phyloP scores from a whole-genome alignment of 2,329 filamentous ascomycete species.

The Leptographium flavum region DNA sequence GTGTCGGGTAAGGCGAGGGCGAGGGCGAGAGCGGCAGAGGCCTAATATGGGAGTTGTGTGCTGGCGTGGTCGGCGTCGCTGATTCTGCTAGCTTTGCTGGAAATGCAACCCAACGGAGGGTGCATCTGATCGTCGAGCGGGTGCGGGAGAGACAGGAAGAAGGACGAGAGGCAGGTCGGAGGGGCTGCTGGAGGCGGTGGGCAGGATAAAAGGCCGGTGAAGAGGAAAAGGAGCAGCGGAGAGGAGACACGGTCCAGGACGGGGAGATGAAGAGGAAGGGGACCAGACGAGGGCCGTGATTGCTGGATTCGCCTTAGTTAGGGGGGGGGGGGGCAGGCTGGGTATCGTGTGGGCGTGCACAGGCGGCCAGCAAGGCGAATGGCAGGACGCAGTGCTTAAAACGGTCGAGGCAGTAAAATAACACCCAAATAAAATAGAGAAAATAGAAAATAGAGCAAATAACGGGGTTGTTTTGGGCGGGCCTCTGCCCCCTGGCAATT shows the following conservation, averaged over 20 bases:
- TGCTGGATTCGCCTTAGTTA: not conserved
- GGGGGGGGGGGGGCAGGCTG: not conserved
- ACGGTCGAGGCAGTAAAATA: constrained; percentile 5
- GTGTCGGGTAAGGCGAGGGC: too few species aligned
- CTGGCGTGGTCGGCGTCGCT: not conserved
- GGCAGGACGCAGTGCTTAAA: constrained; percentile 2
- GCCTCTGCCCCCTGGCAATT: not conserved
- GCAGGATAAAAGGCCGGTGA: not conserved
- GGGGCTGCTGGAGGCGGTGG: not conserved
- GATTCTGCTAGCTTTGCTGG: not conserved
- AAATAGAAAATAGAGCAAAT: too few species aligned
- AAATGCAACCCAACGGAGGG: constrained; percentile 1
- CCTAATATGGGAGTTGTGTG: not conserved
- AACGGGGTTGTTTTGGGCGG: constrained; percentile 4
- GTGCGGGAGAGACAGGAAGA: not conserved
- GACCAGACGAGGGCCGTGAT: not conserved
- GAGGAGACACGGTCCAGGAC: not conserved
- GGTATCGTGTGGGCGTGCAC: not conserved
- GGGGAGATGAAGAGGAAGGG: constrained; percentile 3
- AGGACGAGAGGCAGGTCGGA: not conserved
- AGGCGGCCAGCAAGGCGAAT: not conserved
- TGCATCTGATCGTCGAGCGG: not conserved
- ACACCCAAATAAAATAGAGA: not conserved
- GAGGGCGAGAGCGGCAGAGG: not conserved
- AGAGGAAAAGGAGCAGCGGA: constrained; percentile 1